Evolutionary conservation across 495 filamentous ascomycete genomes (phyloP).

Genomic region (Penicillium canescens): DNA sequence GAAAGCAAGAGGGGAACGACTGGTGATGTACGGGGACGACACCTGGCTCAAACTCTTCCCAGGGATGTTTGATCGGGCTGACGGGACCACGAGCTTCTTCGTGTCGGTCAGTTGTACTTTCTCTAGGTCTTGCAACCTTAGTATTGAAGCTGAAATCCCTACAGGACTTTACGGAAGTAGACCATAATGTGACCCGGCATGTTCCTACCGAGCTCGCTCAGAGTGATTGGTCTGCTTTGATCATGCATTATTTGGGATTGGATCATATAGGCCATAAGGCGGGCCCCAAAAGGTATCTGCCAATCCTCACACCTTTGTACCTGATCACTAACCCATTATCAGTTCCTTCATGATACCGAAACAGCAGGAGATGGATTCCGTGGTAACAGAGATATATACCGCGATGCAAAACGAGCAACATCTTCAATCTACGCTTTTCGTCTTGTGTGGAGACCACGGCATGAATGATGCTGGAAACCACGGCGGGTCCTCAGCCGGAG

Average conservation of each 20-base stretch:
- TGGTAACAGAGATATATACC: constrained; percentile 73
- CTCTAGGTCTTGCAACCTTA: constrained; percentile 3
- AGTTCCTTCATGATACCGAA: constrained; percentile 91
- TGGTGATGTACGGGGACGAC: constrained; percentile 97
- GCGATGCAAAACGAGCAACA: constrained; percentile 70
- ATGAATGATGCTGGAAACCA: constrained; percentile 99
- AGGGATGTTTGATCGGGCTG: constrained; percentile 74
- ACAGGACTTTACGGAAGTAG: constrained; percentile 98
- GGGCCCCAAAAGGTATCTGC: constrained; percentile 73
- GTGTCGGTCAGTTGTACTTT: constrained; percentile 73
- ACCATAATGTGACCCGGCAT: constrained; percentile 95
- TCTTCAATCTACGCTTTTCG: constrained; percentile 74
- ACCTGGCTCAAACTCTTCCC: constrained; percentile 98
- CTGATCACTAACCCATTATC: constrained; percentile 12
- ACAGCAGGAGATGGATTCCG: constrained; percentile 89
- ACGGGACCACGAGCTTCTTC: constrained; percentile 97
- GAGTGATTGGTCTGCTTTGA: constrained; percentile 88
- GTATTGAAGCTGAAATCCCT: constrained; percentile 23
- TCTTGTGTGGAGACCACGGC: constrained; percentile 91
- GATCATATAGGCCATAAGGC: constrained; percentile 98
- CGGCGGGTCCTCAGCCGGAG: constrained; percentile 86
- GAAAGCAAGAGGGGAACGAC: constrained; percentile 69
- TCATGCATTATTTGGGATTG: constrained; percentile 93
- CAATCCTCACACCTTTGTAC: neutral
- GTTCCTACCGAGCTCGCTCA: constrained; percentile 70